Evolutionary conservation across 2,329 filamentous ascomycete genomes (phyloP).

Genomic region (Orbilia ellipsospora): DNA sequence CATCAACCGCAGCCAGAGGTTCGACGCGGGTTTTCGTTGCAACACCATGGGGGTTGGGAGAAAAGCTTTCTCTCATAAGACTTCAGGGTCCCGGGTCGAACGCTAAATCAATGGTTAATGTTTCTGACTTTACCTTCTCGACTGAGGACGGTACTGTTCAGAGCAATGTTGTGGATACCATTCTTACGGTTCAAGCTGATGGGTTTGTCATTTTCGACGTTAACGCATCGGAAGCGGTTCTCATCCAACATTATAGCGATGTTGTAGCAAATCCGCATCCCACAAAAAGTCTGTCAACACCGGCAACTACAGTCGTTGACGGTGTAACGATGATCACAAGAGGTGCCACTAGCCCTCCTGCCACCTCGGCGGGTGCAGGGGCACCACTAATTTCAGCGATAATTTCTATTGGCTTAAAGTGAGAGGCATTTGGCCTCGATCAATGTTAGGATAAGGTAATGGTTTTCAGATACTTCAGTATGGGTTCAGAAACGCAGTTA

Average conservation of each 20-base stretch:
- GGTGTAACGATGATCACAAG: constrained; percentile 35
- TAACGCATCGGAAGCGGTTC: constrained; percentile 33
- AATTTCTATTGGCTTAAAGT: no score
- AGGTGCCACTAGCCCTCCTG: constrained; percentile 9
- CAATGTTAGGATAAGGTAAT: no score
- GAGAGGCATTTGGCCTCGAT: no score
- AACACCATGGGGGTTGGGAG: constrained; percentile 35
- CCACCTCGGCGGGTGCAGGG: no score
- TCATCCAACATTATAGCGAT: constrained; percentile 35
- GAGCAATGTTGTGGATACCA: constrained; percentile 33
- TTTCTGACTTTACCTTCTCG: constrained; percentile 38
- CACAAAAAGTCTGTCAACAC: constrained; percentile 23
- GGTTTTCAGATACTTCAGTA: no score
- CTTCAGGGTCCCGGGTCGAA: constrained; percentile 46
- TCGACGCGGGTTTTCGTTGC: constrained; percentile 29
- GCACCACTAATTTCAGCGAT: no score
- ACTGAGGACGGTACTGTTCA: constrained; percentile 20
- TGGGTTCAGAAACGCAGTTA: no score
- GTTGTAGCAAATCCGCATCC: constrained; percentile 40
- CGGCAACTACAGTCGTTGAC: constrained; percentile 21
- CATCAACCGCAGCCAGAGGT: constrained; percentile 14
- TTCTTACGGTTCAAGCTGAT: constrained; percentile 27
- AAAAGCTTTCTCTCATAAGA: constrained; percentile 33
- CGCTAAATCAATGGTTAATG: constrained; percentile 40
- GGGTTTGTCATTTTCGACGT: constrained; percentile 33